Evolutionary conservation across 2,329 filamentous ascomycete genomes (phyloP).

Genomic region (Diaporthe ampelina): DNA sequence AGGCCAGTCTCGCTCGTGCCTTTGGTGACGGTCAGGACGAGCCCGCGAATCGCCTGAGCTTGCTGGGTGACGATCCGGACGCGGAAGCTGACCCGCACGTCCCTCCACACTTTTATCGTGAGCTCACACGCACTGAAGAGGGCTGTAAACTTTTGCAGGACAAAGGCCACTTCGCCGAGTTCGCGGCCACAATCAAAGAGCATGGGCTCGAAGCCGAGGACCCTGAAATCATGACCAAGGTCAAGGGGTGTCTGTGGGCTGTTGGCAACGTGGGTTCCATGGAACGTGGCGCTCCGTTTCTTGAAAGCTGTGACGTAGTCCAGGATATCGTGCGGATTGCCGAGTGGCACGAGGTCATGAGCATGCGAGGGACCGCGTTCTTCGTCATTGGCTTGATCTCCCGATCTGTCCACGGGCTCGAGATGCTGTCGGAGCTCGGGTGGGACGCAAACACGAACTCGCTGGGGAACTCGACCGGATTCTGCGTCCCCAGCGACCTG

Average conservation of each 20-base stretch:
- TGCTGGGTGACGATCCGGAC: conserved; percentile 70
- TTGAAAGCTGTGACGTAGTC: conserved; percentile 91
- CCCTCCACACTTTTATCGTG: conserved; percentile 97
- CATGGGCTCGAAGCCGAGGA: conserved; percentile 89
- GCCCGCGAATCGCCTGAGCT: conserved; percentile 68
- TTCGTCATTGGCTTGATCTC: conserved; percentile 96
- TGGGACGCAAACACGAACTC: conserved; percentile 94
- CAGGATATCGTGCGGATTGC: conserved; percentile 90
- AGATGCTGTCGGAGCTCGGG: conserved; percentile 88
- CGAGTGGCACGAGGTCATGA: conserved; percentile 89
- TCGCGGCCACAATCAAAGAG: conserved; percentile 88
- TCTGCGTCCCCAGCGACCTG: conserved; percentile 87
- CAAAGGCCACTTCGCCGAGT: conserved; percentile 97
- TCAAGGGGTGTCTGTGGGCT: conserved; percentile 97
- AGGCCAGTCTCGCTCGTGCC: conserved; percentile 92
- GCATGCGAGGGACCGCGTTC: conserved; percentile 93
- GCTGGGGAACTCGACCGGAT: conserved; percentile 85
- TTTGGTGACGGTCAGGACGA: conserved; percentile 78
- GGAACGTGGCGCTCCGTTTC: conserved; percentile 94
- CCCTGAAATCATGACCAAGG: conserved; percentile 86
- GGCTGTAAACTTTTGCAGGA: conserved; percentile 90
- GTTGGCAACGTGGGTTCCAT: conserved; percentile 98
- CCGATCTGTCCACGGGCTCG: conserved; percentile 89
- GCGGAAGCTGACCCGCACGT: conserved; percentile 74
- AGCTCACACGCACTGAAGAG: conserved; percentile 91